Evolutionary conservation across 768 basidiomycete species (phyloP), one percentile per base, ranked within the genome.

Genomic region (Termitomyces sp.): DNA sequence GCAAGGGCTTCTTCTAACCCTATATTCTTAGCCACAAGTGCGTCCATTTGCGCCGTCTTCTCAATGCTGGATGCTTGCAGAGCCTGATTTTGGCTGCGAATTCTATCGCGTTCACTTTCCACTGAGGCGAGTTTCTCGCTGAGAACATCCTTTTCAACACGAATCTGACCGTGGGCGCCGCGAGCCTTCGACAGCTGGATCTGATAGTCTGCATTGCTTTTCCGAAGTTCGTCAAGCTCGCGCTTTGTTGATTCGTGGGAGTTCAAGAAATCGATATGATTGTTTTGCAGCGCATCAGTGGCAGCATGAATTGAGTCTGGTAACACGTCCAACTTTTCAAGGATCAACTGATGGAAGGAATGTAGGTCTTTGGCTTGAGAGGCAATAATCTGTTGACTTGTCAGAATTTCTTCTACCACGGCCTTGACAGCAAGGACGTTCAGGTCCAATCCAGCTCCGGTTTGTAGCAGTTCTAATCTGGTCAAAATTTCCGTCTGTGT

Each of bases 61-160:
- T 72, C 66, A 11, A 74, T 65, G 46, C 69, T 70, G 19, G 71
- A 64, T 3, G 71, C 64, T 60, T 87, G 80, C 41, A 82, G 51
- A 54, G 82, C 82, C 57, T 84, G 83, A 19, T 84, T 66, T 59
- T 86, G 82, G 3, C 65, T 60, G 42, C 79, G 79, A 44, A 89
- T 67, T 5, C 71, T 70, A 21, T 92, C 87, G 21, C 88, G 82
- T 53, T 92, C 89, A 30, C 67, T 73, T 66, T 92, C 90, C 0
- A 75, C 74, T 23, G 73, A 73, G 23, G 68, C 71, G 31, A 89
- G 70, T 60, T 87, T 87, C 60, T 91, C 87, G 21, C 64, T 70
- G 46, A 91, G 67, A 38, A 81, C 72, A 49, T 92, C 91, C 71
- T 91, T 94, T 74, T 94, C 91, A 14, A 89, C 89, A 15, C 88